Percentiles rank a stretch among this genome's conserved stretches.
Evolutionary conservation across 306 rosid species (phyloP).

Genomic region (Psophocarpus tetragonolobus): DNA sequence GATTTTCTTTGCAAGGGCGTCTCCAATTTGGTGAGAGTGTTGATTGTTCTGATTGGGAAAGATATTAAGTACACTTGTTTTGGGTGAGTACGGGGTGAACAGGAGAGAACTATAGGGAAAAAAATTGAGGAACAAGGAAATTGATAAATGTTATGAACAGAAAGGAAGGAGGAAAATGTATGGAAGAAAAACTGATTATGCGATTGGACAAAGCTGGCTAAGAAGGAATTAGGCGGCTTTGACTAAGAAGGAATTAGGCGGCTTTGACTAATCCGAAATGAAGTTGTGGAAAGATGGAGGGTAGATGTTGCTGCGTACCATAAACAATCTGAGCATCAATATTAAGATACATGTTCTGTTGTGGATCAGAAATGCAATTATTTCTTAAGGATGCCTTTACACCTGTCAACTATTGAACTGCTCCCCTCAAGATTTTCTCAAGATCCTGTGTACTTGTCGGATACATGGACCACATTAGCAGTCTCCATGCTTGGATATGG

Average conservation of each 20-base stretch:
- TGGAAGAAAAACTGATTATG: background rate
- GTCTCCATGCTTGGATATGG: conserved; percentile 11
- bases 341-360: conserved; percentile 10
- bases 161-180: background rate
- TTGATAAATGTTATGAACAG: background rate
- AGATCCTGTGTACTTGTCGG: conserved; percentile 1
- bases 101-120: too few species aligned
- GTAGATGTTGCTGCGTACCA: background rate
- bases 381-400: background rate
- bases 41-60: background rate
- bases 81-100: background rate
- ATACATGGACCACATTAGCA: conserved; percentile 21
- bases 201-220: background rate
- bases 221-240: background rate
- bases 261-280: background rate
- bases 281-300: background rate
- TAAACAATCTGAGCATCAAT: background rate
- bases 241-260: background rate
- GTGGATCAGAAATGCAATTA: conserved; percentile 1
- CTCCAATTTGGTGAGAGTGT: background rate
- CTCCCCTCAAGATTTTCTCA: background rate
- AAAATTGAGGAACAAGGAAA: too few species aligned
- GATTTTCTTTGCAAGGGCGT: conserved; percentile 4
- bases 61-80: too few species aligned
- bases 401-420: conserved; percentile 11